Evolutionary conservation across 805 yeast species (phyloP).

Genomic region (Schizosaccharomyces osmophilus): DNA sequence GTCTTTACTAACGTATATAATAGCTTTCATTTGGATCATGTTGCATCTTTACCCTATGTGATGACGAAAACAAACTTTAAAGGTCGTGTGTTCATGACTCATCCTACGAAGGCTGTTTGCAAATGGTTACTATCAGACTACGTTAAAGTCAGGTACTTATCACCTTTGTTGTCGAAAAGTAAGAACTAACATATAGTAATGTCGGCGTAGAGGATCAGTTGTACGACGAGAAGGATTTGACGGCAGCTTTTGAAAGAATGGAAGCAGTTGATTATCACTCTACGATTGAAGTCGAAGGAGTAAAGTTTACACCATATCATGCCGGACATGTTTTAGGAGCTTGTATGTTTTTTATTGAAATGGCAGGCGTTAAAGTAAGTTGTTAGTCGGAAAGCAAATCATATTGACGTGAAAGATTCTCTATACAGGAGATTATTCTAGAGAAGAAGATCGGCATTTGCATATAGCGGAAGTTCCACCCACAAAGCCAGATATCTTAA

Average conservation of each 20-base stretch:
- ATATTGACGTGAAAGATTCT: constrained; percentile 22
- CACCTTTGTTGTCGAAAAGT: constrained; percentile 19
- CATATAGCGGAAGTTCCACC: constrained; percentile 90
- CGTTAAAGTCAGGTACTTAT: constrained; percentile 34
- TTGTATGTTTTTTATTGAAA: constrained; percentile 87
- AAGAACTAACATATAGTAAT: constrained; percentile 8
- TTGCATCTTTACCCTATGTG: constrained; percentile 90
- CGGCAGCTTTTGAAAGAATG: constrained; percentile 64
- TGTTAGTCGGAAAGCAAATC: too few species aligned
- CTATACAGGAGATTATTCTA: constrained; percentile 90
- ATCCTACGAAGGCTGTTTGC: constrained; percentile 93
- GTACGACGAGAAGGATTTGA: constrained; percentile 75
- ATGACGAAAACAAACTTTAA: constrained; percentile 89
- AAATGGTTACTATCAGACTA: constrained; percentile 88
- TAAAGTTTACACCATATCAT: constrained; percentile 88
- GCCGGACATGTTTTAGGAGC: constrained; percentile 99
- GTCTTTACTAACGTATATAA: background rate
- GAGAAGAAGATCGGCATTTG: constrained; percentile 87
- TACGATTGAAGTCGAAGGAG: constrained; percentile 81
- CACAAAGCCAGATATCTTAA: constrained; percentile 59
- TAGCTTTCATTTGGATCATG: constrained; percentile 81
- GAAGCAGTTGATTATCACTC: constrained; percentile 92
- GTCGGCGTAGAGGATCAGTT: constrained; percentile 19
- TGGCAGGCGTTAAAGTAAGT: constrained; percentile 45
- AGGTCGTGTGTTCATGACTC: constrained; percentile 96